A percentile compares a stretch with the other conserved stretches of the same genome.
Evolutionary conservation across 768 basidiomycete species (phyloP).

Genomic region (Bullera alba): DNA sequence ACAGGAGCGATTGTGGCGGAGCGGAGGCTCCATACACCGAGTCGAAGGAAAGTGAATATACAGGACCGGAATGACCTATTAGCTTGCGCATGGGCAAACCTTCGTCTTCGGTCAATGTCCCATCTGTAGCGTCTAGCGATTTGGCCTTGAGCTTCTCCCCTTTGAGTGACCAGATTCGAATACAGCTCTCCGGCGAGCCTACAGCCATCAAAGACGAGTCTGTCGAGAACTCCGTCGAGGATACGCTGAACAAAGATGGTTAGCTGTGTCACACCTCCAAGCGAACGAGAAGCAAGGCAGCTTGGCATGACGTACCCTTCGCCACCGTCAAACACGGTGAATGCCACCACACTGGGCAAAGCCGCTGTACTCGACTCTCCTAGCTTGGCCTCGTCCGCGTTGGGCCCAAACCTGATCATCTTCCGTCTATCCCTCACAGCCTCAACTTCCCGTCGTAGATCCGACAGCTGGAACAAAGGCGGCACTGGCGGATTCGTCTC

Average conservation of each 20-base stretch:
- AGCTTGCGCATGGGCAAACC: slow-evolving; percentile 85
- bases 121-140: slow-evolving; percentile 26
- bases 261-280: neutral
- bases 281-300: neutral
- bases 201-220: slow-evolving; percentile 89
- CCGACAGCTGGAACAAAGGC: slow-evolving; percentile 69
- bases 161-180: slow-evolving; percentile 88
- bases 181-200: slow-evolving; percentile 91
- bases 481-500: slow-evolving; percentile 60
- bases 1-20: slow-evolving; percentile 79
- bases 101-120: slow-evolving; percentile 68
- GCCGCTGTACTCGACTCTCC: slow-evolving; percentile 10
- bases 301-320: slow-evolving; percentile 83
- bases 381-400: slow-evolving; percentile 19
- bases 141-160: slow-evolving; percentile 65
- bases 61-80: slow-evolving; percentile 92
- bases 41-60: slow-evolving; percentile 90
- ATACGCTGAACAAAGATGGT: slow-evolving; percentile 53
- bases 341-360: slow-evolving; percentile 81
- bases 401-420: slow-evolving; percentile 82
- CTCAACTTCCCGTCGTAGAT: slow-evolving; percentile 85
- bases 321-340: slow-evolving; percentile 88
- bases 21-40: slow-evolving; percentile 77
- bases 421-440: slow-evolving; percentile 82
- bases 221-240: slow-evolving; percentile 78